phyloP scores from a whole-genome alignment of 176 grass and related monocot genomes.

The Pharus latifolius region DNA sequence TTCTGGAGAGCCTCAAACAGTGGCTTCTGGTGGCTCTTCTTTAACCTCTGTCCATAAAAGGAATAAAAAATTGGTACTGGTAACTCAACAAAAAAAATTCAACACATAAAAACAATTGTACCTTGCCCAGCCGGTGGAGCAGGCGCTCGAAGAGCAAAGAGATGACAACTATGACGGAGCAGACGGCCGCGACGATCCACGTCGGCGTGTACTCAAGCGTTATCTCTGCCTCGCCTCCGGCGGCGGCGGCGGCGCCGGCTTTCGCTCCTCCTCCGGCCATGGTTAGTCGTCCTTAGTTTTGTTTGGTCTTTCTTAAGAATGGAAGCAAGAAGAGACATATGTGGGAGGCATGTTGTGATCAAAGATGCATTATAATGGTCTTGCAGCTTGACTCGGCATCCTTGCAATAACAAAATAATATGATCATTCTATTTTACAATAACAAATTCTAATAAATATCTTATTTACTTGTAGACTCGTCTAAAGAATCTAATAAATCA shows the following conservation, averaged over 20 bases:
- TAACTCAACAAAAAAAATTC: too few species aligned
- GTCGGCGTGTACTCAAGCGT: constrained; percentile 81
- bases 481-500: too few species aligned
- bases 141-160: constrained; percentile 74
- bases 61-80: not conserved
- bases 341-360: too few species aligned
- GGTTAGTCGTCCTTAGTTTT: not conserved
- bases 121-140: constrained; percentile 86
- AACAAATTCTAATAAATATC: too few species aligned
- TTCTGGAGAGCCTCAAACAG: constrained; percentile 71
- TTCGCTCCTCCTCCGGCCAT: constrained; percentile 43
- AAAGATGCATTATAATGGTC: not conserved
- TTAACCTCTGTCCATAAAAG: constrained; percentile 28
- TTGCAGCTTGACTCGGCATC: not conserved
- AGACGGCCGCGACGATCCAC: constrained; percentile 78
- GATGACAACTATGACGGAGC: constrained; percentile 61
- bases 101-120: not conserved
- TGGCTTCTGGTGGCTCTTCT: constrained; percentile 46
- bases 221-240: not conserved
- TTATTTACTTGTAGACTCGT: too few species aligned
- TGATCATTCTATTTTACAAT: too few species aligned
- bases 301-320: not conserved
- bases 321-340: not conserved
- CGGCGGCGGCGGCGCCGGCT: not conserved
- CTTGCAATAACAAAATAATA: too few species aligned